These are phyloP conservation scores for Smittium mucronatum DNA, from an alignment of 371 early-diverging fungal species.

Conservation along the genomic window DNA sequence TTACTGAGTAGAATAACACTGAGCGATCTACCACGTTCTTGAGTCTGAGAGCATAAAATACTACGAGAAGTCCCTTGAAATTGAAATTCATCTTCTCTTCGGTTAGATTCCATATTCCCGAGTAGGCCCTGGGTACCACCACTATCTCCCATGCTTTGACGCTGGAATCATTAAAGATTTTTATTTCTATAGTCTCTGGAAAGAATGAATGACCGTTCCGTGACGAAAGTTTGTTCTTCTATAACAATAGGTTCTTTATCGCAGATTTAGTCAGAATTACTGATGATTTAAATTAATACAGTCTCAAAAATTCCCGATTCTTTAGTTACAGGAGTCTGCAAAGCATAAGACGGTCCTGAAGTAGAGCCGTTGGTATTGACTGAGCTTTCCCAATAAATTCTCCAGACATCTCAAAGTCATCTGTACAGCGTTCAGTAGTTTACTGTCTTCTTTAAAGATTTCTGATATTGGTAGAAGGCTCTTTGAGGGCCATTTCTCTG, in stretches of 20 bases:
- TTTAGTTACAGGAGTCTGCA: background rate
- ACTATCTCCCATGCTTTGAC: background rate
- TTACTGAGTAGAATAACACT: background rate
- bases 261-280: background rate
- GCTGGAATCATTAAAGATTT: background rate
- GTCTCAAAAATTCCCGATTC: background rate
- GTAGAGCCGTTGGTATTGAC: conserved; percentile 9
- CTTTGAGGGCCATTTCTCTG: background rate
- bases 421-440: background rate
- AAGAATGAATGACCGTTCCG: background rate
- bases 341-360: background rate
- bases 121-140: background rate
- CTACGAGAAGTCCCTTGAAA: background rate
- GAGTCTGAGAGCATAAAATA: background rate
- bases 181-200: background rate
- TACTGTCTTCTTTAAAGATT: background rate
- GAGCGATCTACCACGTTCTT: background rate
- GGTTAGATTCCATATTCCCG: background rate
- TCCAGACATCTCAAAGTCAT: conserved; percentile 12
- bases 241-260: background rate
- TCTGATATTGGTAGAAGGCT: background rate
- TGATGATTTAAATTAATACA: background rate
- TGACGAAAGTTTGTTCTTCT: background rate
- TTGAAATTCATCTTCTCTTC: background rate
- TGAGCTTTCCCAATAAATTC: conserved; percentile 12